Evolutionary conservation across 2,329 filamentous ascomycete species (phyloP).

Genomic region (Anthostomella pinea): DNA sequence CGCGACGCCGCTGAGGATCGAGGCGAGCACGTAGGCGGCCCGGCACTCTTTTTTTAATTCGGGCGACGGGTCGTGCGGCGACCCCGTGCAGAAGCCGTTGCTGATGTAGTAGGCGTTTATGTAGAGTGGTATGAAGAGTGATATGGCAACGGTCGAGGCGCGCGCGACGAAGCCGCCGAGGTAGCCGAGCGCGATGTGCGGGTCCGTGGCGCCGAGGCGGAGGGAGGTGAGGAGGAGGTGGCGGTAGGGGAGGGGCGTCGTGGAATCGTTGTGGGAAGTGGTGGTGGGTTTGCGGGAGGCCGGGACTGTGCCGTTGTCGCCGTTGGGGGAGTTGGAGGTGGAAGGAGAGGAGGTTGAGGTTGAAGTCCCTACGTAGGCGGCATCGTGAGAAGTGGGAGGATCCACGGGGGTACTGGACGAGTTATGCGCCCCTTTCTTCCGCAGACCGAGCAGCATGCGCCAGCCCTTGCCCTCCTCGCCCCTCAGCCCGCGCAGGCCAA

Average conservation of each 20-base stretch:
- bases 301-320: background rate
- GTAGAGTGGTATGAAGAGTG: slow-evolving; percentile 88
- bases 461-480: slow-evolving; percentile 80
- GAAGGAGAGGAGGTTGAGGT: too few species aligned
- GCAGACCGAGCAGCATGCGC: slow-evolving; percentile 51
- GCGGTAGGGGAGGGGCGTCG: slow-evolving; percentile 51
- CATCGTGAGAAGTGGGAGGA: too few species aligned
- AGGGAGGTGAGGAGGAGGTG: slow-evolving; percentile 62
- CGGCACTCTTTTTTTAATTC: slow-evolving; percentile 84
- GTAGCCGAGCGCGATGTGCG: slow-evolving; percentile 81
- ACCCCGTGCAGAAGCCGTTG: slow-evolving; percentile 73
- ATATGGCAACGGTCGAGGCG: slow-evolving; percentile 92
- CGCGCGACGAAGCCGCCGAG: slow-evolving; percentile 92
- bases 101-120: slow-evolving; percentile 87
- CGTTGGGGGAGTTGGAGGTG: background rate
- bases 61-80: slow-evolving; percentile 59
- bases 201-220: slow-evolving; percentile 68
- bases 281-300: too few species aligned
- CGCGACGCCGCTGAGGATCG: slow-evolving; percentile 82
- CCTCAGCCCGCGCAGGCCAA: slow-evolving; percentile 66
- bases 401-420: too few species aligned
- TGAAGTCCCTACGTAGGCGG: too few species aligned
- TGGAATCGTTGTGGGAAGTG: background rate
- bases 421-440: slow-evolving; percentile 16
- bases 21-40: slow-evolving; percentile 82